A percentile compares a stretch with the other conserved stretches of the same genome.
Conservation (phyloP, 2,329 filamentous ascomycete species). For the Pyrenophora seminiperda region DNA sequence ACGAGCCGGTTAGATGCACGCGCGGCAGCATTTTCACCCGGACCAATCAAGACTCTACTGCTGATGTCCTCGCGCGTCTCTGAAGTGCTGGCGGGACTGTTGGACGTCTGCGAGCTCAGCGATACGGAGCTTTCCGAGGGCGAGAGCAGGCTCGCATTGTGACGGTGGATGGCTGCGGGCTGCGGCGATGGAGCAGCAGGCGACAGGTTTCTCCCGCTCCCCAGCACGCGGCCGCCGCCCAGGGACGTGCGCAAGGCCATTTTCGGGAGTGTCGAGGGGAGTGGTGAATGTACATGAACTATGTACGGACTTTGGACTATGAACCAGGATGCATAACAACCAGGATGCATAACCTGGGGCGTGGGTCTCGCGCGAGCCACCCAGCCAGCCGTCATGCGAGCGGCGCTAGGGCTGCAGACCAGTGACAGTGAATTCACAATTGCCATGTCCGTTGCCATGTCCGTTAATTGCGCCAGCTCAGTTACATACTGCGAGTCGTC, state of each 20-base stretch:
- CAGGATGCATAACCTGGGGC: slow-evolving; percentile 12
- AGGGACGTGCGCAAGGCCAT: slow-evolving; percentile 65
- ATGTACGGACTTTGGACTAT: not conserved
- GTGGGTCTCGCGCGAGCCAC: slow-evolving; percentile 20
- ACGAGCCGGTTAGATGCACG: slow-evolving; percentile 72
- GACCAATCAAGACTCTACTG: slow-evolving; percentile 76
- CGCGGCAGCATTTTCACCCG: slow-evolving; percentile 61
- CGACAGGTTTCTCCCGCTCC: slow-evolving; percentile 81
- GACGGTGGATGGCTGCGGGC: slow-evolving; percentile 40
- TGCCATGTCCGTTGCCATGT: too few relatives aligned
- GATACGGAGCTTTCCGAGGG: slow-evolving; percentile 76
- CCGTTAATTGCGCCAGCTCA: too few relatives aligned
- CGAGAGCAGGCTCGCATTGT: slow-evolving; percentile 59
- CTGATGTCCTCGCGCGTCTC: slow-evolving; percentile 74
- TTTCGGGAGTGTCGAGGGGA: slow-evolving; percentile 27
- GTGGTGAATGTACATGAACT: slow-evolving; percentile 25
- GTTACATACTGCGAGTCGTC: too few relatives aligned
- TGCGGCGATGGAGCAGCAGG: slow-evolving; percentile 59
- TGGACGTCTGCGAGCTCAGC: slow-evolving; percentile 74
- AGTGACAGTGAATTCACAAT: too few relatives aligned
- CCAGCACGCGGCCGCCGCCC: slow-evolving; percentile 89
- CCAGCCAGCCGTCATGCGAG: slow-evolving; percentile 16
- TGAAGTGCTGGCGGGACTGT: slow-evolving; percentile 71
- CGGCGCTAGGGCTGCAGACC: slow-evolving; percentile 24
- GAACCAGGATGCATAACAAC: slow-evolving; percentile 22